phyloP scores from a whole-genome alignment of 345 rosid species.

The Populus nigra region DNA sequence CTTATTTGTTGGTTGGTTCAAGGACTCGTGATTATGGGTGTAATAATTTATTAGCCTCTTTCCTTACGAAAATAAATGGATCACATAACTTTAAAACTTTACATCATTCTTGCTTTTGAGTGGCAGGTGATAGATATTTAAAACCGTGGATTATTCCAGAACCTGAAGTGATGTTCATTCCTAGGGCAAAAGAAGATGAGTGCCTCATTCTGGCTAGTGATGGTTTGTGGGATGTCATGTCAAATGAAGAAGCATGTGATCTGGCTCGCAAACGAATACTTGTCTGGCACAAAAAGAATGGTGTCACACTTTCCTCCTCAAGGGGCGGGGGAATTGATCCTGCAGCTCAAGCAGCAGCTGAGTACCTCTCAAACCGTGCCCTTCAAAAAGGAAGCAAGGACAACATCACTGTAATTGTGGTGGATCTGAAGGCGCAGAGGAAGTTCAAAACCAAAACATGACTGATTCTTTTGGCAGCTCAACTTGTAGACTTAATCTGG shows the following conservation, averaged over 20 bases:
- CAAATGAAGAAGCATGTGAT: slow-evolving; percentile 88
- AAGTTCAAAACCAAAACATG: slow-evolving; percentile 75
- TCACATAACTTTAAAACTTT: not conserved
- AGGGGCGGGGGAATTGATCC: slow-evolving; percentile 60
- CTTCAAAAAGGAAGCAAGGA: slow-evolving; percentile 91
- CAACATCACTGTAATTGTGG: slow-evolving; percentile 71
- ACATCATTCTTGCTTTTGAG: slow-evolving; percentile 4
- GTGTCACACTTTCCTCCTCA: slow-evolving; percentile 35
- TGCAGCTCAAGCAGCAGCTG: slow-evolving; percentile 93
- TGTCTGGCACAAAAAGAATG: slow-evolving; percentile 85
- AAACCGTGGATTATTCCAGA: slow-evolving; percentile 96
- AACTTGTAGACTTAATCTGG: slow-evolving; percentile 4
- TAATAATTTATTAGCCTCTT: not conserved
- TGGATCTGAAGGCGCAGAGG: slow-evolving; percentile 92
- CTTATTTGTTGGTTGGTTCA: too few relatives aligned
- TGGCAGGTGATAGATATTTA: slow-evolving; percentile 87
- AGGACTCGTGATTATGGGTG: not conserved
- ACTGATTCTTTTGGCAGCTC: slow-evolving; percentile 7
- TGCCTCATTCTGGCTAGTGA: slow-evolving; percentile 90
- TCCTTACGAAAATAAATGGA: not conserved
- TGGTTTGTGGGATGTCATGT: slow-evolving; percentile 95
- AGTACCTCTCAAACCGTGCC: slow-evolving; percentile 72
- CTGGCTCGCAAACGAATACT: slow-evolving; percentile 79
- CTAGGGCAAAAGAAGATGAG: slow-evolving; percentile 85
- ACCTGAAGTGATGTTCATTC: slow-evolving; percentile 80